These are phyloP conservation scores for Vanrija sp. DNA, from an alignment of 1,284 basidiomycete genomes.

Conservation along the genomic window DNA sequence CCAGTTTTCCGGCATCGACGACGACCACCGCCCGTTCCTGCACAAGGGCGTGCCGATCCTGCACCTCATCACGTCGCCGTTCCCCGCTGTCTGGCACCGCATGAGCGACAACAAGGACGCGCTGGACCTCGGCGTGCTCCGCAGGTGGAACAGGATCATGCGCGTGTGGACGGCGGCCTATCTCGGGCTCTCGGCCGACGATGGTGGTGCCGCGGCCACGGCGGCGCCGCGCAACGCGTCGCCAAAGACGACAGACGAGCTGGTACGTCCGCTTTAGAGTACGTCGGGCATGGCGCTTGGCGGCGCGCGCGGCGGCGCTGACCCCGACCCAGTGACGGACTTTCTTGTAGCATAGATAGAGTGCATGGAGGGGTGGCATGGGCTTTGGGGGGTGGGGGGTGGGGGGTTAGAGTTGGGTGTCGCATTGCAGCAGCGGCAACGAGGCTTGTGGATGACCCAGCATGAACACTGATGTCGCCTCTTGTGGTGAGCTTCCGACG, in stretches of 20 bases:
- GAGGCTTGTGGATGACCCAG: no score
- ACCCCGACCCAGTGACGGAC: not conserved
- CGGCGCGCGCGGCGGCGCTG: not conserved
- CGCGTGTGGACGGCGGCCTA: constrained; percentile 89
- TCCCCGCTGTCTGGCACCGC: constrained; percentile 89
- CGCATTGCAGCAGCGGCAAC: no score
- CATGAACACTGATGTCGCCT: no score
- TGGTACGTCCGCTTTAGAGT: not conserved
- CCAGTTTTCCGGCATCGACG: constrained; percentile 59
- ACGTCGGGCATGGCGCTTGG: not conserved
- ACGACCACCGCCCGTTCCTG: constrained; percentile 94
- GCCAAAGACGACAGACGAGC: not conserved
- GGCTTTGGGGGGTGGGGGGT: no score
- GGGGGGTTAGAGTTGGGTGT: no score
- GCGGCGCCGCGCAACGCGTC: no score
- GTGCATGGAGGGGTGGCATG: no score
- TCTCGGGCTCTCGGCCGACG: constrained; percentile 58
- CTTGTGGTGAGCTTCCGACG: no score
- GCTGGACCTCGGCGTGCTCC: constrained; percentile 78
- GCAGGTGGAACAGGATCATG: constrained; percentile 83
- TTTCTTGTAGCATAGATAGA: no score
- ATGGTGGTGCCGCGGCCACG: not conserved
- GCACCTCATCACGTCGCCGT: constrained; percentile 85
- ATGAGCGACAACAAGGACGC: constrained; percentile 77
- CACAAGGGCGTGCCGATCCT: constrained; percentile 77